phyloP scores from a whole-genome alignment of 176 grass and related monocot genomes.

The Triticum aestivum region IWGSC_CS_RefSeq_v2.1 NC_057814.1:480561605-480562104 shows the following conservation, averaged over 20 bases:
- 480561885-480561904: constrained; percentile 41
- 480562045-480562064: constrained; percentile 54
- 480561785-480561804: no score
- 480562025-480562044: constrained; percentile 46
- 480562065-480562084: constrained; percentile 44
- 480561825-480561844: constrained; percentile 33
- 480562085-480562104: background rate
- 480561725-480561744: background rate
- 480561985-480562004: constrained; percentile 81
- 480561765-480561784: no score
- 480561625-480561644: constrained; percentile 51
- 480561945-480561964: constrained; percentile 44
- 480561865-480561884: constrained; percentile 63
- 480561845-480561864: constrained; percentile 53
- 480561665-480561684: constrained; percentile 80
- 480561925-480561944: constrained; percentile 42
- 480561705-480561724: background rate
- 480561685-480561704: constrained; percentile 68
- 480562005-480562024: constrained; percentile 59
- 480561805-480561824: no score
- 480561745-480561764: background rate
- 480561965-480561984: constrained; percentile 45
- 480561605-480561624: constrained; percentile 61
- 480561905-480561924: constrained; percentile 54
- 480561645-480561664: constrained; percentile 68